Evolutionary conservation across 83 land plant genomes (phyloP), one percentile per base, ranked within the genome.

Genomic region (Picea engelmannii): DNA sequence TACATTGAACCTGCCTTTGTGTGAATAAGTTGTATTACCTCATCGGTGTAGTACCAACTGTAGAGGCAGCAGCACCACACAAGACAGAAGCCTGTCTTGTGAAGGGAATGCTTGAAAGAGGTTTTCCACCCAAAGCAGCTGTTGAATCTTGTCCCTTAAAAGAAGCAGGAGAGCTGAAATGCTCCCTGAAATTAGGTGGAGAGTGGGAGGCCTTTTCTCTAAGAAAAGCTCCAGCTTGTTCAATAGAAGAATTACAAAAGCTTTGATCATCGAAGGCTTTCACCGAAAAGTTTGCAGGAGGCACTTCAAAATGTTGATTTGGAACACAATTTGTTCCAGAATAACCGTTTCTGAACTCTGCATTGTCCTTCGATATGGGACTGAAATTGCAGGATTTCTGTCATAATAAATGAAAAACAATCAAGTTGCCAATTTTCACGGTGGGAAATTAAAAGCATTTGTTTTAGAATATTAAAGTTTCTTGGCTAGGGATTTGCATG

Each of bases 231-330:
- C 9, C 18, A 31, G 64, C 64, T 59, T 78, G 62, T 25, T 78
- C 64, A 60, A 6, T 31, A 31, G 42, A 78, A 16, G 58, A 35
- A 27, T 60, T 18, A n/a, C 11, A 16, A 58, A 18, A 60, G 65
- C 64, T 78, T 24, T 27, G 21, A 25, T 78, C 64, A 60, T 60
- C 42, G 60, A 27, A 25, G 24, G 64, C 60, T 60, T 13, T 35
- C 3, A 38, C 44, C 3, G 60, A 49, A 52, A 76, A 12, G 24
- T 42, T 27, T 60, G 64, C 42, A 60, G 21, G 64, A 78, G 9
- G 25, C 31, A 58, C 79, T 27, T 62, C 79, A 78, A 78, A 78
- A 78, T 58, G 79, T 60, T 60, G 79, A 60, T 59, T 20, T 59
- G 64, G 42, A 25, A 21, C 55, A 78, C 79, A 35, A 60, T 60